Base-by-base conservation (phyloP, 148 eudicot species). In the Hydrangea macrophylla region DNA sequence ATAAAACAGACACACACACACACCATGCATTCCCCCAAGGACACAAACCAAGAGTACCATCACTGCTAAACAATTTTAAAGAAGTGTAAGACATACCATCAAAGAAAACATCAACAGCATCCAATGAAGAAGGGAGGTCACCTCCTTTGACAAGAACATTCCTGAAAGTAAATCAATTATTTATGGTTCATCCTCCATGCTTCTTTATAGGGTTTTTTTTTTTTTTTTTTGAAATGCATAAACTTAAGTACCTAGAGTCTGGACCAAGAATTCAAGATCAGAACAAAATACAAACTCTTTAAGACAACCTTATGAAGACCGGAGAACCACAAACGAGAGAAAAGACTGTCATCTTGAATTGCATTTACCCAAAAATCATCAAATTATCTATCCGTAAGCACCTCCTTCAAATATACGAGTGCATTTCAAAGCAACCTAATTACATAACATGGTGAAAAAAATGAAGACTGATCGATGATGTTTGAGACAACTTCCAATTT, bases 111-210 rank as follows among this genome's bases (percentile, higher is more conserved):
- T 93, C 98, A 67, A 90, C 82, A 45, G 98, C 98, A 76, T 93
- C 96, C 63, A 75, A 55, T 62, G 92, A 83, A 48, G 78, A 75
- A 70, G 86, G 85, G 25, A 93, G 92, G 66, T 93, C 88, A 39
- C 98, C 98, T 35, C 98, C 98, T 84, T 93, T 93, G 64, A 93
- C 90, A 62, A 93, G 98, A 55, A 93, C 98, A 79, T 90, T 84
- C 60, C 98, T 92, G 82, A 72, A 73, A 75, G 59, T 39, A 74
- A 28, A 50, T 39, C 48, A 54, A 33, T 22, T 25, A 25, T n/a
- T 39, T 63, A 44, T 32, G 13, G 26, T 60, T 28, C 55, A 18
- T 25, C 40, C 25, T 62, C 26, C 44, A 18, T 60, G 20, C 13
- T 26, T 45, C 53, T 48, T 48, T 17, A 15, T 17, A 35, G n/a